Conservation (phyloP, 495 filamentous ascomycete genomes). For the Pseudoneurospora amorphoporcata region DNA sequence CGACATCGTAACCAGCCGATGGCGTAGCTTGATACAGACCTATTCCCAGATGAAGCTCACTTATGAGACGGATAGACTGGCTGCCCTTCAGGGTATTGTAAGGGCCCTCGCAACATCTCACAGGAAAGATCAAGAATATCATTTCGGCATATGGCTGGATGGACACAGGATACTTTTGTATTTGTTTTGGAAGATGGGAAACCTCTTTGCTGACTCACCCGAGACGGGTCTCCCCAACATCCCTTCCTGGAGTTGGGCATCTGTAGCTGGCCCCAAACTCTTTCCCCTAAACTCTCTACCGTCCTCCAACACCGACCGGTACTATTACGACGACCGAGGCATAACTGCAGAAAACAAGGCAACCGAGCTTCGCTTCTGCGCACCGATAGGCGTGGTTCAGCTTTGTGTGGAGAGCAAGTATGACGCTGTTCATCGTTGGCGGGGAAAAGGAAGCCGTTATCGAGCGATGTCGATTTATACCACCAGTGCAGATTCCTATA, state of each 20-base stretch:
- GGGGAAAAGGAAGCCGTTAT: background rate
- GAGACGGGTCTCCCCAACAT: background rate
- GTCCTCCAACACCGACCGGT: background rate
- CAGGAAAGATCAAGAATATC: background rate
- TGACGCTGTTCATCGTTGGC: background rate
- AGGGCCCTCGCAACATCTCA: background rate
- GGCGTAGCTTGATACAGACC: fast-evolving
- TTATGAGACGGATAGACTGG: background rate
- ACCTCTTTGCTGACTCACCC: background rate
- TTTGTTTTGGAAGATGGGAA: background rate
- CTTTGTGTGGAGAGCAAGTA: background rate
- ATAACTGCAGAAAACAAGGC: background rate
- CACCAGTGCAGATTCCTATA: background rate
- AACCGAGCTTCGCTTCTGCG: background rate
- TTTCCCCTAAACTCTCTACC: background rate
- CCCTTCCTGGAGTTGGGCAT: background rate
- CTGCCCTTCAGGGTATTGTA: background rate
- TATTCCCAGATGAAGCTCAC: background rate
- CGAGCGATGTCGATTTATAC: background rate
- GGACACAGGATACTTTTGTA: too few relatives aligned
- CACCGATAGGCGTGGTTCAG: background rate
- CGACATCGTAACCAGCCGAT: background rate
- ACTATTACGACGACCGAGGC: background rate
- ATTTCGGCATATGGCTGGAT: background rate
- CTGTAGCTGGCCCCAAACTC: fast-evolving